Base-by-base conservation (phyloP, 2,329 filamentous ascomycete genomes). In the Tolypocladium sp. region DNA sequence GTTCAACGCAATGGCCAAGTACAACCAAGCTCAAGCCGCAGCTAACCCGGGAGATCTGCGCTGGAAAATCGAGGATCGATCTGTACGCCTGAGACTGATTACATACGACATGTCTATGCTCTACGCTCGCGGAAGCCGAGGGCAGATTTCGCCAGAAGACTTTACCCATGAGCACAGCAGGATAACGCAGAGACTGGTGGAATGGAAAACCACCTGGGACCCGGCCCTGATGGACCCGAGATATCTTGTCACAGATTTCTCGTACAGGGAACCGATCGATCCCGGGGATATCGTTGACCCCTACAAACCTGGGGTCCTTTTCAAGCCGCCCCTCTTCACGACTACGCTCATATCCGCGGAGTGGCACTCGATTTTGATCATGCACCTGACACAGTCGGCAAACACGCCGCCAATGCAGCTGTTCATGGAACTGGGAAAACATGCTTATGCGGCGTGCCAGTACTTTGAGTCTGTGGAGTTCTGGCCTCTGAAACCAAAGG, bases 31-130 rank as follows among this genome's bases (percentile, higher is more conserved):
- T 27, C 85, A 88, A 66, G 78, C 81, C 2, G 72, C 77, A 15
- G 74, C 79, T 2, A 78, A 88, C 40, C 89, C 90, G 0, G 74
- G 81, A 17, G 82, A 88, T 20, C 60, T 92, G 8, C 76, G 77
- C 2, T 86, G 86, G 75, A 86, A 85, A 63, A 82, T 91, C 41
- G 86, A 90, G 65, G 81, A 84, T 30, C 83, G 84, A 44, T 82
- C 87, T 38, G 83, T 89, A 1, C 79, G 82, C 37, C 79, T 90
- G 57, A 84, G 90, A 17, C 76, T 92, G 17, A 84, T 95, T 37
- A 90, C 89, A 1, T 85, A 89, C 69, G 91, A 96, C 60, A 89
- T 95, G 76, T 87, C 91, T 2, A 80, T 88, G 15, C 78, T 97
- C 2, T 91, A 92, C 69, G 86, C 89, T 0, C 83, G 82, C 63